Percentiles rank a stretch among this genome's conserved stretches.
Evolutionary conservation across 2,329 filamentous ascomycete genomes (phyloP).

Genomic region (Epicoccum nigrum): DNA sequence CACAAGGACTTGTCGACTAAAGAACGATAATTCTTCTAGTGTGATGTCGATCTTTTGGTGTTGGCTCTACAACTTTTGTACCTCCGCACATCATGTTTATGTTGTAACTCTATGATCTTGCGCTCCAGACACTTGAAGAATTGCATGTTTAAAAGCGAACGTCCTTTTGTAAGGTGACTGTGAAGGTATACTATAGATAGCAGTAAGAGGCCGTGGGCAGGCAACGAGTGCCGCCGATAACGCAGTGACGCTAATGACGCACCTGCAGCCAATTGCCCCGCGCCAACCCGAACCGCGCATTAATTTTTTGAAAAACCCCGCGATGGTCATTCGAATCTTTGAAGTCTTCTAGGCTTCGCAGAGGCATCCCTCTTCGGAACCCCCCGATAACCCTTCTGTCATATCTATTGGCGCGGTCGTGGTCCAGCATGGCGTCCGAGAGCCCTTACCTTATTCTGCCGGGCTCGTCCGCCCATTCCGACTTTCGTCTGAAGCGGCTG

Average conservation of each 20-base stretch:
- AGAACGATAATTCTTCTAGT: too few species aligned
- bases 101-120: too few species aligned
- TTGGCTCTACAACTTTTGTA: too few species aligned
- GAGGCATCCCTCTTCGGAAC: slow-evolving; percentile 22
- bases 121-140: too few species aligned
- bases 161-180: too few species aligned
- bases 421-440: slow-evolving; percentile 39
- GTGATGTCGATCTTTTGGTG: too few species aligned
- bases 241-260: slow-evolving; percentile 15
- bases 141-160: too few species aligned
- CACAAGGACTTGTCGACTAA: too few species aligned
- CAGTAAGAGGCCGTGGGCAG: not conserved
- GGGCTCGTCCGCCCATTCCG: slow-evolving; percentile 61
- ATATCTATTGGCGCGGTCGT: slow-evolving; percentile 19
- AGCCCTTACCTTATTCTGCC: slow-evolving; percentile 54
- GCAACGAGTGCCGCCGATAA: slow-evolving; percentile 17
- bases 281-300: not conserved
- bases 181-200: not conserved
- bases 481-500: slow-evolving; percentile 56
- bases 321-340: slow-evolving; percentile 10
- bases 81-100: too few species aligned
- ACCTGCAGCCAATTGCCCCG: slow-evolving; percentile 7
- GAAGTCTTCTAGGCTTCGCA: slow-evolving; percentile 22
- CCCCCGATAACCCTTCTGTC: slow-evolving; percentile 18
- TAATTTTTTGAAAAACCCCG: slow-evolving; percentile 14